Percentiles rank a stretch among this genome's conserved stretches.
These are phyloP conservation scores for Stemphylium lycopersici DNA, from an alignment of 2,329 filamentous ascomycete genomes.

Conservation along the genomic window DNA sequence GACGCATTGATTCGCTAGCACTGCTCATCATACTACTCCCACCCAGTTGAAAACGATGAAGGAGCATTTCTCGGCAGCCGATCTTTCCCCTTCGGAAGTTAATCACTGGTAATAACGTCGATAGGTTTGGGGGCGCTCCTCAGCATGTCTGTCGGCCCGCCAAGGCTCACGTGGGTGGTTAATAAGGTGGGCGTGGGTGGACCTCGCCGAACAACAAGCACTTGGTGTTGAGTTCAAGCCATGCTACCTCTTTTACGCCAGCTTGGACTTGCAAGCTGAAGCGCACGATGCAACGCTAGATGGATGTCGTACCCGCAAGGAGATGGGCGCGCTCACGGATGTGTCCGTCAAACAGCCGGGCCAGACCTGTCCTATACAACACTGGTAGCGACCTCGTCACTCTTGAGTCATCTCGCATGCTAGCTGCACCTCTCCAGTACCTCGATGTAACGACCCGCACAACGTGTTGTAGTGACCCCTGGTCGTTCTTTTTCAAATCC, in stretches of 20 bases:
- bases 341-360: slow-evolving; percentile 22
- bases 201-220: slow-evolving; percentile 40
- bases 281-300: slow-evolving; percentile 9
- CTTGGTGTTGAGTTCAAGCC: slow-evolving; percentile 24
- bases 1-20: slow-evolving; percentile 1
- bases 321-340: slow-evolving; percentile 14
- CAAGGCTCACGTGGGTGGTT: slow-evolving; percentile 23
- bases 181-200: slow-evolving; percentile 22
- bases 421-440: neutral
- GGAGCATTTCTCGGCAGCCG: slow-evolving; percentile 9
- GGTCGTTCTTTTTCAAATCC: neutral
- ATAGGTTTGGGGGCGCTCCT: slow-evolving; percentile 31
- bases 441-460: neutral
- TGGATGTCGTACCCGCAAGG: slow-evolving; percentile 3
- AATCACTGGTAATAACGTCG: slow-evolving; percentile 18
- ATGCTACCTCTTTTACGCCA: slow-evolving; percentile 15
- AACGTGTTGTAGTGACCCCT: slow-evolving; percentile 1
- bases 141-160: slow-evolving; percentile 20
- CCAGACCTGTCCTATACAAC: slow-evolving; percentile 17
- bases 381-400: slow-evolving; percentile 7
- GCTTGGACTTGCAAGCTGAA: slow-evolving; percentile 12
- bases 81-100: slow-evolving; percentile 12
- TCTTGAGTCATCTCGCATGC: neutral
- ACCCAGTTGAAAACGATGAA: neutral
- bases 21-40: slow-evolving; percentile 13